Evolutionary conservation across 345 rosid genomes (phyloP), one percentile per base, ranked within the genome.

Genomic region (Trapa incisa): DNA sequence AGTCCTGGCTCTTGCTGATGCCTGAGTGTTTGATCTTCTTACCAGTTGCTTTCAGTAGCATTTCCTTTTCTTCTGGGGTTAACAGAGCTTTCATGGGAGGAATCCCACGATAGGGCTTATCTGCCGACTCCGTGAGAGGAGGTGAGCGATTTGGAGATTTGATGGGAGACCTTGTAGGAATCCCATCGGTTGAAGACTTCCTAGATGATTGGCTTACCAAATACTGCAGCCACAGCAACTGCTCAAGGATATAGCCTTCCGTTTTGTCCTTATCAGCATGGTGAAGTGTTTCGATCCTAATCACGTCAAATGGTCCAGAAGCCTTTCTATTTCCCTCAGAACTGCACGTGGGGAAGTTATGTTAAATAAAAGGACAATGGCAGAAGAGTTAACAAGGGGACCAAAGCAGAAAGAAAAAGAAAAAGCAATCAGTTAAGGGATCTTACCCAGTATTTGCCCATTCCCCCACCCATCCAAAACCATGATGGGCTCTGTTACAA

Each of bases 381-480:
- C 32, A 52, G 36, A 43, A 15, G 9, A 39, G 68, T 15, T 38
- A 29, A 35, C 48, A 35, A 69, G 35, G 54, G 10, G 33, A 52
- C 70, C 43, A 62, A 47, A 64, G 29, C 70, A 58, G 65, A 22
- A 22, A 22, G 29, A 22, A 22, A 22, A 22, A 22, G 29, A 22
- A 22, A 22, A 22, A 22, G 29, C 29, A 22, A 22, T 22, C 29
- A 22, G 22, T 62, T 65, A 7, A 32, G 57, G 35, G 17, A 65
- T 47, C 85, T 81, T 75, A 91, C 99, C 99, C 99, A 0, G 96
- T 84, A 75, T 91, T 91, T 13, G 99, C 99, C 99, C 99, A 95
- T 80, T 95, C 97, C 75, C 99, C 99, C 65, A 95, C 99, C 97
- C 99, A 95, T 67, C 99, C 99, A 69, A 95, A 91, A 64, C 99